Base-by-base conservation (phyloP, 768 basidiomycete genomes). In the Tremella fuciformis region DNA sequence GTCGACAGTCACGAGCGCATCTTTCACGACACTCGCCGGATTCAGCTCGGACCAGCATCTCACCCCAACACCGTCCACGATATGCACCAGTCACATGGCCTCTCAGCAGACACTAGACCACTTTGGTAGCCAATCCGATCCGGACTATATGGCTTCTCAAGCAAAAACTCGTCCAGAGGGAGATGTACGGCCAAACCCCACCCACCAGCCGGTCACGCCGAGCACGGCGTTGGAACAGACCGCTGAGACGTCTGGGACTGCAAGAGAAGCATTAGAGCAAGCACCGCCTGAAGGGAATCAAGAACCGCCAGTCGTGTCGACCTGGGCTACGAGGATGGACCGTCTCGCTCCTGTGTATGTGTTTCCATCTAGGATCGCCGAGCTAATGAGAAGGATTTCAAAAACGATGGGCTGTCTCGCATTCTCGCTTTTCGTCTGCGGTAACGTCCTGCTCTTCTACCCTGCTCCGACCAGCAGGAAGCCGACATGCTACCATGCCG, bases 381-480 rank as follows among this genome's bases (percentile, higher is more conserved):
- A 46, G n/a, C 21, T 51, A 8, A 39, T 40, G 15, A 21, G 19
- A 55, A 69, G 67, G 9, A 57, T 69, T 3, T 63, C 65, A 1
- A 64, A 60, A 29, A 16, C 53, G 16, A 60, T 72, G 9, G 70
- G 65, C 18, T 25, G 60, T 11, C 22, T 73, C 11, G 63, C 69
- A 0, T 38, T 60, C 11, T n/a, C 59, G 24, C 60, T 73, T 7
- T 73, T 70, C 61, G 40, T 68, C 3, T 59, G 67, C 1, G 69
- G 71, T 37, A 70, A 73, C 50, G 50, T 68, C 50, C 55, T 73
- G 8, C 44, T 67, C 16, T 66, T 73, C 59, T 62, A 60, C 44
- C 71, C 71, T 2, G 13, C 40, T 7, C 64, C 63, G 13, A 40
- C 59, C 1, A 46, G 16, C 6, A 38, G 34, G 8, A 18, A 50